These are phyloP conservation scores for Agaricus subrufescens DNA, from an alignment of 768 basidiomycete genomes.

Conservation along the genomic window DNA sequence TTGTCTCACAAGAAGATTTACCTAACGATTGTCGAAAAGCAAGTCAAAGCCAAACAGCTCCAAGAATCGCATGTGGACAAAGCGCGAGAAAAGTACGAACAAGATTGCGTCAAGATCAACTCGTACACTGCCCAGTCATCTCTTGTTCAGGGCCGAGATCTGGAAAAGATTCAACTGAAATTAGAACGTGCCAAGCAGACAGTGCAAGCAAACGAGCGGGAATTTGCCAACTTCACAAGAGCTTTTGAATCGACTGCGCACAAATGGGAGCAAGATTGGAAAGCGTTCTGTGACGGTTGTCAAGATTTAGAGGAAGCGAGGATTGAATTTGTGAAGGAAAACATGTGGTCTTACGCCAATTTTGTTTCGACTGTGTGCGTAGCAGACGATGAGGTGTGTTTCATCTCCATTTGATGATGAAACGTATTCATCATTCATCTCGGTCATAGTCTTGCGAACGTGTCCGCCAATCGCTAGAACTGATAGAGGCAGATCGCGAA, in stretches of 20 bases:
- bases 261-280: slow-evolving; percentile 95
- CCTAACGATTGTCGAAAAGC: slow-evolving; percentile 80
- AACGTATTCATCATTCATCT: slow-evolving; percentile 4
- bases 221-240: slow-evolving; percentile 84
- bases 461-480: slow-evolving; percentile 80
- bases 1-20: slow-evolving; percentile 68
- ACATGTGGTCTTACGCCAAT: slow-evolving; percentile 95
- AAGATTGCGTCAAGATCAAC: slow-evolving; percentile 90
- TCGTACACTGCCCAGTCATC: slow-evolving; percentile 89
- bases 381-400: slow-evolving; percentile 84
- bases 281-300: slow-evolving; percentile 86
- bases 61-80: slow-evolving; percentile 85
- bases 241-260: slow-evolving; percentile 72
- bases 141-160: slow-evolving; percentile 87
- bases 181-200: slow-evolving; percentile 90
- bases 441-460: slow-evolving; percentile 80
- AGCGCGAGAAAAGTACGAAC: slow-evolving; percentile 90
- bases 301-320: slow-evolving; percentile 96
- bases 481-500: slow-evolving; percentile 83
- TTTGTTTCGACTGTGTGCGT: slow-evolving; percentile 95
- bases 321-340: slow-evolving; percentile 92
- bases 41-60: slow-evolving; percentile 83
- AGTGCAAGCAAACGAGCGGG: slow-evolving; percentile 86
- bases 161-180: slow-evolving; percentile 85
- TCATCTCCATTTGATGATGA: not conserved